These are phyloP conservation scores for Colletotrichum destructivum DNA, from an alignment of 2,329 filamentous ascomycete species.

Conservation along the genomic window DNA sequence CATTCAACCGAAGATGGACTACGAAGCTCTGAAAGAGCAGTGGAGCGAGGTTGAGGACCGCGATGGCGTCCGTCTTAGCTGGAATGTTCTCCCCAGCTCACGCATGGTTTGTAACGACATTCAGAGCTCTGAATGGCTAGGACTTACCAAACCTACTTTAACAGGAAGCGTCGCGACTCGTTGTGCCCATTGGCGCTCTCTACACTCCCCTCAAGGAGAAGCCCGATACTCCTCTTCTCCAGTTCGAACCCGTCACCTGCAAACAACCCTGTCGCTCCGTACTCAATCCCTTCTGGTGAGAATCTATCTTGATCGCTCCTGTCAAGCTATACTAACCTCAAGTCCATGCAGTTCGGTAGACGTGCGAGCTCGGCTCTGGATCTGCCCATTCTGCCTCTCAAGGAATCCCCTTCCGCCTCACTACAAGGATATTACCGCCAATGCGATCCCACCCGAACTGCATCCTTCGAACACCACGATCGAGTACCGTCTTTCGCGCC, in stretches of 20 bases:
- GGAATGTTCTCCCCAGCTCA: slow-evolving; percentile 98
- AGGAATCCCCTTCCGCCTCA: slow-evolving; percentile 86
- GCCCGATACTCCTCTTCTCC: slow-evolving; percentile 87
- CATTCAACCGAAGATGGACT: slow-evolving; percentile 76
- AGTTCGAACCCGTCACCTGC: slow-evolving; percentile 97
- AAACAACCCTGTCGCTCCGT: slow-evolving; percentile 96
- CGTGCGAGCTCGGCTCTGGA: slow-evolving; percentile 87
- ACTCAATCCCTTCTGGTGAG: slow-evolving; percentile 96
- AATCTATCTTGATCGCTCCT: slow-evolving; percentile 13
- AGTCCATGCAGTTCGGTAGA: slow-evolving; percentile 78
- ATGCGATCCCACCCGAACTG: slow-evolving; percentile 86
- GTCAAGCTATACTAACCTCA: background rate
- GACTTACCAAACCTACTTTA: slow-evolving; percentile 43
- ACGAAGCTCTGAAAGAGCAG: slow-evolving; percentile 93
- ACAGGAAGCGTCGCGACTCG: slow-evolving; percentile 92
- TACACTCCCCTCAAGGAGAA: slow-evolving; percentile 98
- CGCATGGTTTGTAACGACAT: slow-evolving; percentile 80
- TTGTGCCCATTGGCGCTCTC: slow-evolving; percentile 95
- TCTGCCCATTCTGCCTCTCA: slow-evolving; percentile 89
- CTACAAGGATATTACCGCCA: slow-evolving; percentile 91
- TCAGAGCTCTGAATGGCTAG: background rate
- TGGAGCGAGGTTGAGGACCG: slow-evolving; percentile 97
- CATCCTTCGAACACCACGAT: slow-evolving; percentile 90
- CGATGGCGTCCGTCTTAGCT: slow-evolving; percentile 95
- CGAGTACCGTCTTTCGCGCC: slow-evolving; percentile 85